Conservation (phyloP, 225 moss, liverwort and hornwort genomes). For the Antitrichia curtipendula region DNA sequence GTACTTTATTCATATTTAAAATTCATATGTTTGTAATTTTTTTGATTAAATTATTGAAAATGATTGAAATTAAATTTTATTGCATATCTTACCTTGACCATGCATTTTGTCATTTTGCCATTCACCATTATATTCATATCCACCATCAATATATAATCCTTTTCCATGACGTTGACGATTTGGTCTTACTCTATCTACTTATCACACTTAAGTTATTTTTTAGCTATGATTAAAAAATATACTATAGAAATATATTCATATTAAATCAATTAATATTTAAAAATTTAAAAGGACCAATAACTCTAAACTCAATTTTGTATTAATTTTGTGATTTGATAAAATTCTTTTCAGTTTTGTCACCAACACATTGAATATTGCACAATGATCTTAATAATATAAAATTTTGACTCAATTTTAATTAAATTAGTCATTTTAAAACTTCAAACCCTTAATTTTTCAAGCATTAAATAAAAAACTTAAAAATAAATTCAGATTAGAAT, state of each 20-base stretch:
- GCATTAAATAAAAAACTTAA: neutral
- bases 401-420: too few relatives aligned
- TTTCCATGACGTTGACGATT: constrained; percentile 59
- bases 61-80: neutral
- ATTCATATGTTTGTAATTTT: too few relatives aligned
- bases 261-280: accelerated
- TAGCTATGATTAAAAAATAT: neutral
- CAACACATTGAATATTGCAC: too few relatives aligned
- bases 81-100: constrained; percentile 32
- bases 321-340: neutral
- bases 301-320: neutral
- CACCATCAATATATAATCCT: constrained; percentile 56
- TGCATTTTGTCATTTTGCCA: constrained; percentile 78
- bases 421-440: neutral
- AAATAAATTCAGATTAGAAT: neutral
- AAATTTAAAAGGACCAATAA: too few relatives aligned
- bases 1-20: neutral
- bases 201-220: neutral
- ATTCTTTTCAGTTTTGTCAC: neutral
- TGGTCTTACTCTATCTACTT: constrained; percentile 17
- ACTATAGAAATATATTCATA: neutral
- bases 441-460: too few relatives aligned
- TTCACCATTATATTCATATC: constrained; percentile 57
- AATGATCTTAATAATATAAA: neutral
- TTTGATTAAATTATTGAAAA: neutral